Conservation (phyloP, 2,329 filamentous ascomycete genomes). For the Lachnellula cervina region DNA sequence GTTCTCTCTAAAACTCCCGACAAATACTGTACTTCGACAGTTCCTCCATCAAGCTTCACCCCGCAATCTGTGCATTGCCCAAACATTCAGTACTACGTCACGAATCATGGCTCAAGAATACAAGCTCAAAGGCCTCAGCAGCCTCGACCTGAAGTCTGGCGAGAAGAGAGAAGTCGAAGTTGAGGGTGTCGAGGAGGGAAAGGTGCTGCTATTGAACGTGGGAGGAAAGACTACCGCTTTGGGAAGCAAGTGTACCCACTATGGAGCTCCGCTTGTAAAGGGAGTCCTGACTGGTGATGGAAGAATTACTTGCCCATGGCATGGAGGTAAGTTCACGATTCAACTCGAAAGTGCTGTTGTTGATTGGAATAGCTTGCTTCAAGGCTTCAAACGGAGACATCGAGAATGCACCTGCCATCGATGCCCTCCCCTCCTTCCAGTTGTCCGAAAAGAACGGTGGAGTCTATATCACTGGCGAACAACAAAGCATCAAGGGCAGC, state of each 20-base stretch:
- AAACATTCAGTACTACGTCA: constrained; percentile 18
- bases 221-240: constrained; percentile 73
- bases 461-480: constrained; percentile 79
- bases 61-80: constrained; percentile 6
- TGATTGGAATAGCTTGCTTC: constrained; percentile 68
- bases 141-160: constrained; percentile 69
- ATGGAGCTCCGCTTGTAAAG: constrained; percentile 82
- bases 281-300: constrained; percentile 80
- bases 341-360: not conserved
- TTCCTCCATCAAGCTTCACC: constrained; percentile 10
- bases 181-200: constrained; percentile 79
- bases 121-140: constrained; percentile 71
- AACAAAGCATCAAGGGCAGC: constrained; percentile 70
- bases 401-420: constrained; percentile 87
- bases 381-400: constrained; percentile 85
- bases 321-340: constrained; percentile 62
- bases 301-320: constrained; percentile 89
- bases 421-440: constrained; percentile 79
- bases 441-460: constrained; percentile 75
- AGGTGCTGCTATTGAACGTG: constrained; percentile 79
- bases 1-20: constrained; percentile 14
- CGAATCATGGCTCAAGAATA: constrained; percentile 46
- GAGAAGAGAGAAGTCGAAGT: constrained; percentile 88
- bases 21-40: constrained; percentile 11
- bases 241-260: constrained; percentile 83